phyloP scores from a whole-genome alignment of 805 yeast genomes.

The Komagataella ulmi region DNA sequence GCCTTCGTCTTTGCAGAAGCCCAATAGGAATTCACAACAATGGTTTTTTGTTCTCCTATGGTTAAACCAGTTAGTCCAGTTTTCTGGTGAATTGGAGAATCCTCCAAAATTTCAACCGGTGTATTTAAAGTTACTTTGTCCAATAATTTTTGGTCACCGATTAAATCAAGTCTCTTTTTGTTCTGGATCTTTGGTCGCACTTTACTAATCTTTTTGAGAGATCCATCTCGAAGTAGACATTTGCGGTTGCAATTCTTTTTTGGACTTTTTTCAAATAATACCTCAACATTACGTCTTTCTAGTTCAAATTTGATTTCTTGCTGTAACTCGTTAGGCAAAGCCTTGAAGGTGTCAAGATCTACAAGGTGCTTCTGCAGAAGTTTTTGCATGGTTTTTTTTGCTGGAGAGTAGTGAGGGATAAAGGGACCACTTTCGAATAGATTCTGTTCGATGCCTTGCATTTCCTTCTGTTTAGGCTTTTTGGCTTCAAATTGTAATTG shows the following conservation, averaged over 20 bases:
- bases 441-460: slow-evolving; percentile 2
- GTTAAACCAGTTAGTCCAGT: background rate
- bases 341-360: slow-evolving; percentile 52
- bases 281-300: slow-evolving; percentile 18
- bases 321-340: slow-evolving; percentile 54
- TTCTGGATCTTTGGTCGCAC: background rate
- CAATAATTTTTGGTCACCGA: background rate
- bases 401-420: background rate
- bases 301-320: slow-evolving; percentile 45
- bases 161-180: background rate
- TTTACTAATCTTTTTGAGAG: background rate
- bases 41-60: background rate
- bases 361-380: slow-evolving; percentile 15
- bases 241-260: background rate
- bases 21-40: background rate
- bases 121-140: too few relatives aligned
- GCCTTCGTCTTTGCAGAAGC: background rate
- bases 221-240: background rate
- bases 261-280: background rate
- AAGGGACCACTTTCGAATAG: slow-evolving; percentile 1
- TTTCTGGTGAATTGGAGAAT: background rate
- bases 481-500: slow-evolving; percentile 17
- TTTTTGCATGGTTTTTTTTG: background rate
- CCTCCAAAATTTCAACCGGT: background rate
- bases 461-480: slow-evolving; percentile 4